Conservation (phyloP, 306 rosid species). For the Senna tora region DNA sequence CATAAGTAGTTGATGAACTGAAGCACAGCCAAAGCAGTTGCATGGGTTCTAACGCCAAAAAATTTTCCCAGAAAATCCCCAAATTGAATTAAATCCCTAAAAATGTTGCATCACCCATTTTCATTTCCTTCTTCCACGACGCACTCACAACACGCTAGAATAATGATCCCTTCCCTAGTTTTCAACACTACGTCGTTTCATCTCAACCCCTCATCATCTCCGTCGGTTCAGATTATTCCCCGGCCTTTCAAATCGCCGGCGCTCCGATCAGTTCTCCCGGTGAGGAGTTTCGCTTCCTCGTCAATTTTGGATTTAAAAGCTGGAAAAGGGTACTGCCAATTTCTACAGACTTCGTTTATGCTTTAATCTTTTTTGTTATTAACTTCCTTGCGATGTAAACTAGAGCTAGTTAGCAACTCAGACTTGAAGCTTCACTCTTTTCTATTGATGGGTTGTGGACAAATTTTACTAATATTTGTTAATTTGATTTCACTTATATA, state of each 20-base stretch:
- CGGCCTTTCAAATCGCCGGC: conserved; percentile 36
- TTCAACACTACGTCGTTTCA: conserved; percentile 35
- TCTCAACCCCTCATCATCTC: conserved; percentile 28
- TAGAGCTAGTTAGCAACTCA: not conserved
- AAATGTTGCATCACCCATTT: conserved; percentile 43
- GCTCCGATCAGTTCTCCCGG: conserved; percentile 45
- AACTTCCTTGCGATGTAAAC: not conserved
- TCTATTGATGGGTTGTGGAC: conserved; percentile 12
- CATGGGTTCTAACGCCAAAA: conserved; percentile 34
- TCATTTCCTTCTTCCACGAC: conserved; percentile 36
- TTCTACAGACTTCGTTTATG: not conserved
- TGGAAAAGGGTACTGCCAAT: conserved; percentile 62
- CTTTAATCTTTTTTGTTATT: not conserved
- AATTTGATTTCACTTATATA: not conserved
- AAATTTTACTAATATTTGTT: not conserved
- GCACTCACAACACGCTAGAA: conserved; percentile 20
- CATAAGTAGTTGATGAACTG: no score
- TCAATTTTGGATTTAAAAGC: conserved; percentile 46
- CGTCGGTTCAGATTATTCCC: conserved; percentile 33
- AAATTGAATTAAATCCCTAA: not conserved
- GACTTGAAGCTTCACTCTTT: not conserved
- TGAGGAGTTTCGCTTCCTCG: conserved; percentile 34
- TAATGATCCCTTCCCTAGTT: conserved; percentile 29
- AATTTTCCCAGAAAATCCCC: not conserved
- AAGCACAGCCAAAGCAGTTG: not conserved